Evolutionary conservation across 2,329 filamentous ascomycete species (phyloP), one percentile per base, ranked within the genome.

Genomic region (Neonectria sp.): DNA sequence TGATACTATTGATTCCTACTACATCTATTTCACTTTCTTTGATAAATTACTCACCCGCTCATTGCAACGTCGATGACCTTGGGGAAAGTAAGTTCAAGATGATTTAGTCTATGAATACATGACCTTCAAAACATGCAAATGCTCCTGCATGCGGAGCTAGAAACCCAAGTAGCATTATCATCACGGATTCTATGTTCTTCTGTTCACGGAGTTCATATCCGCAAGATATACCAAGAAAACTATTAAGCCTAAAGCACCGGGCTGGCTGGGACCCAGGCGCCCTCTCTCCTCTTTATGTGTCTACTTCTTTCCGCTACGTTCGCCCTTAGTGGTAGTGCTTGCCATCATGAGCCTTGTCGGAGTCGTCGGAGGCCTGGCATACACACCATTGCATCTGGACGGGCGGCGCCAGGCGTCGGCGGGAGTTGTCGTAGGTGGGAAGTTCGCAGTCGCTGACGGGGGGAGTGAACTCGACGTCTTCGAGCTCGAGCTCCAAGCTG

Each of bases 401-500:
- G 27, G 58, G 53, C 31, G 53, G 24, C 33, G 72, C 73, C 24
- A 65, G 57, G 62, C 73, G 71, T 27, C 55, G 56, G 31, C 64
- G 55, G 46, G 69, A 46, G 21, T 69, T 53, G 27, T 73, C 75
- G 46, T 75, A 76, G 33, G 58, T 72, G 35, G 80, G 79, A 8
- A 82, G 76, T 52, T 77, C 68, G 37, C 73, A 68, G 11, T 75
- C 53, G 6, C 72, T 69, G 7, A 61, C 61, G 27, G 77, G 67
- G 55, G 73, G 73, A 17, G 73, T 77, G 56, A 77, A 74, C 6
- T 75, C 63, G 65, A 80, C 77, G 35, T 78, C 74, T 63, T 82
- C 78, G 17, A 85, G 69, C 7, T 79, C 76, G 33, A 85, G 55
- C 60, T 78, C 73, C 57, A 84, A 76, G 67, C 82, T 82, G 17